phyloP scores from a whole-genome alignment of 2,329 filamentous ascomycete species.

The Cladophialophora yegresii region DNA sequence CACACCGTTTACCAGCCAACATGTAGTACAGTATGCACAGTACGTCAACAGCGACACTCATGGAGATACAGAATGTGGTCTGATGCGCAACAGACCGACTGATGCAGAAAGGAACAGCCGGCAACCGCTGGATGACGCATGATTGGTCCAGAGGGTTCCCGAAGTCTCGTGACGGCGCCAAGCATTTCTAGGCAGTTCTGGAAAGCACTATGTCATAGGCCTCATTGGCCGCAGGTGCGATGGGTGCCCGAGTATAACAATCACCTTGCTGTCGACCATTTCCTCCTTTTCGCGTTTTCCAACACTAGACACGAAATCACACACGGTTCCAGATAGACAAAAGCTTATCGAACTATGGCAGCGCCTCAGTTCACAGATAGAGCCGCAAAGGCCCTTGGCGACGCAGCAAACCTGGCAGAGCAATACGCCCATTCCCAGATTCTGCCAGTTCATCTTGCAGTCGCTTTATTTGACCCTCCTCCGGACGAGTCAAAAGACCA shows the following conservation, averaged over 20 bases:
- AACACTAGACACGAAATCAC: slow-evolving; percentile 12
- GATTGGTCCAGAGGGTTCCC: neutral
- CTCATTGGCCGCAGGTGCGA: neutral
- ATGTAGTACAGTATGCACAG: neutral
- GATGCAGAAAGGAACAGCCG: neutral
- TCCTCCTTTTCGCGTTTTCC: slow-evolving; percentile 3
- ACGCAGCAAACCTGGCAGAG: slow-evolving; percentile 83
- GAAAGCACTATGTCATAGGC: slow-evolving; percentile 29
- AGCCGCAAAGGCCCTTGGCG: slow-evolving; percentile 84
- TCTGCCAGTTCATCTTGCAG: slow-evolving; percentile 83
- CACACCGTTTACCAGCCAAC: slow-evolving; percentile 2
- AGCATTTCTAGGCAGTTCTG: slow-evolving; percentile 26
- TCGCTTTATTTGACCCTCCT: slow-evolving; percentile 51
- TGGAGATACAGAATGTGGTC: slow-evolving; percentile 2
- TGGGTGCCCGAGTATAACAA: slow-evolving; percentile 15
- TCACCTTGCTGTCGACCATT: slow-evolving; percentile 4
- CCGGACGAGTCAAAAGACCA: slow-evolving; percentile 71
- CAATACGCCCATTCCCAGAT: slow-evolving; percentile 91
- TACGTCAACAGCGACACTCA: neutral
- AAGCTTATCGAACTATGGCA: slow-evolving; percentile 39
- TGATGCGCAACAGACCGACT: neutral
- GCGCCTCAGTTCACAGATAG: slow-evolving; percentile 79
- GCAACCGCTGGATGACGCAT: neutral
- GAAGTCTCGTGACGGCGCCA: slow-evolving; percentile 15
- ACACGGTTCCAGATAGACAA: slow-evolving; percentile 3